phyloP scores from a whole-genome alignment of 768 basidiomycete species.

The Boletus pseudo-olivaceus region DNA sequence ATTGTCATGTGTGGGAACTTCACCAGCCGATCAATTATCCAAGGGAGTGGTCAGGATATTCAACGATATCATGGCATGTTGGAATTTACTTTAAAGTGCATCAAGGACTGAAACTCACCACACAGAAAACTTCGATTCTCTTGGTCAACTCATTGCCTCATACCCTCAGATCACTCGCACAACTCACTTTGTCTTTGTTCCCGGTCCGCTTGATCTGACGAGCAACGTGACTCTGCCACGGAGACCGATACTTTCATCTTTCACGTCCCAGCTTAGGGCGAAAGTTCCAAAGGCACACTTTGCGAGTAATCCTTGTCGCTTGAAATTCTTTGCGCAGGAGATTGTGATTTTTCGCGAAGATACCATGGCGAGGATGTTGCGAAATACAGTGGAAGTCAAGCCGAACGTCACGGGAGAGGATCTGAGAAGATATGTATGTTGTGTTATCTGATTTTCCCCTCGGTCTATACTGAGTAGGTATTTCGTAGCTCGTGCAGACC shows the following conservation, averaged over 20 bases:
- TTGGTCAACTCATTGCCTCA: constrained; percentile 80
- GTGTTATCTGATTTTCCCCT: neutral
- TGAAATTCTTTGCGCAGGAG: constrained; percentile 95
- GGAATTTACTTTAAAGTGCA: neutral
- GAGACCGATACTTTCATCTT: constrained; percentile 70
- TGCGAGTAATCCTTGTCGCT: constrained; percentile 87
- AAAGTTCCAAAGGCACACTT: constrained; percentile 81
- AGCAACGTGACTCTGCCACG: constrained; percentile 80
- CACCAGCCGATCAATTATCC: constrained; percentile 73
- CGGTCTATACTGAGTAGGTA: neutral
- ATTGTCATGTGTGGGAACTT: constrained; percentile 97
- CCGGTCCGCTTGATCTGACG: constrained; percentile 89
- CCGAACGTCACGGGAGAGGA: constrained; percentile 73
- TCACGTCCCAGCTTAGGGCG: constrained; percentile 63
- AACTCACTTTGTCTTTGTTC: constrained; percentile 92
- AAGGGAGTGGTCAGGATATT: constrained; percentile 75
- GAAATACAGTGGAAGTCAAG: constrained; percentile 89
- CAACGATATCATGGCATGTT: constrained; percentile 78
- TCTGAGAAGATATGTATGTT: constrained; percentile 81
- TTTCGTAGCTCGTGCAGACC: constrained; percentile 83
- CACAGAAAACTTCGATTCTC: constrained; percentile 79
- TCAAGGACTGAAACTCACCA: constrained; percentile 1
- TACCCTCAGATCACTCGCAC: constrained; percentile 73
- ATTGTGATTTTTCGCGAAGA: constrained; percentile 93
- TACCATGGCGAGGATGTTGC: constrained; percentile 87